Evolutionary conservation across 805 yeast species (phyloP).

Genomic region (Metschnikowia amazonensis): DNA sequence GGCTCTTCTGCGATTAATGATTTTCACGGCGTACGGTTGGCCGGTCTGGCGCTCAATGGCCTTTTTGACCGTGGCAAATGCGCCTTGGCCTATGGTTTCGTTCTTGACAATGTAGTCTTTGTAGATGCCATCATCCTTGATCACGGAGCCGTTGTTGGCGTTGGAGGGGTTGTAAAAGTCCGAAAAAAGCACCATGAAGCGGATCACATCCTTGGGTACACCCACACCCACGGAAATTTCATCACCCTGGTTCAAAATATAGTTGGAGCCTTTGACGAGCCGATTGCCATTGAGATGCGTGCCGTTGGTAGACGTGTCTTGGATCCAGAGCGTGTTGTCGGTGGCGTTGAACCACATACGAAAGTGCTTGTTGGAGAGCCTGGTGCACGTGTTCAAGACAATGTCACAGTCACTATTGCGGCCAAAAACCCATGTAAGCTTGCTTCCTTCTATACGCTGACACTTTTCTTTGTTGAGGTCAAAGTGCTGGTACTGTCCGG

Average conservation of each 20-base stretch:
- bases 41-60: conserved; percentile 87
- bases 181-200: conserved; percentile 51
- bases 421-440: conserved; percentile 66
- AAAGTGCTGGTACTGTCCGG: conserved; percentile 48
- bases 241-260: conserved; percentile 86
- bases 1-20: conserved; percentile 73
- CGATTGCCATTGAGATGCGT: conserved; percentile 77
- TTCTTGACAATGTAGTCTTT: conserved; percentile 73
- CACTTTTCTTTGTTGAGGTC: conserved; percentile 39
- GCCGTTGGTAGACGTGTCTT: conserved; percentile 87
- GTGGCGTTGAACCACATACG: conserved; percentile 62
- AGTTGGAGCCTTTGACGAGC: conserved; percentile 71
- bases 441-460: conserved; percentile 18
- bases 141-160: conserved; percentile 26
- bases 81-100: conserved; percentile 95
- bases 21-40: conserved; percentile 83
- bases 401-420: conserved; percentile 66
- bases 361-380: conserved; percentile 73
- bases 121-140: conserved; percentile 52
- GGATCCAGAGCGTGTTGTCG: conserved; percentile 54
- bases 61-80: conserved; percentile 92
- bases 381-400: conserved; percentile 51
- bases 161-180: conserved; percentile 34
- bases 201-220: conserved; percentile 61
- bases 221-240: conserved; percentile 90